Percentiles rank a stretch among this genome's conserved stretches.
These are phyloP conservation scores for Hypoxylon lenormandii DNA, from an alignment of 495 filamentous ascomycete genomes.

Conservation along the genomic window DNA sequence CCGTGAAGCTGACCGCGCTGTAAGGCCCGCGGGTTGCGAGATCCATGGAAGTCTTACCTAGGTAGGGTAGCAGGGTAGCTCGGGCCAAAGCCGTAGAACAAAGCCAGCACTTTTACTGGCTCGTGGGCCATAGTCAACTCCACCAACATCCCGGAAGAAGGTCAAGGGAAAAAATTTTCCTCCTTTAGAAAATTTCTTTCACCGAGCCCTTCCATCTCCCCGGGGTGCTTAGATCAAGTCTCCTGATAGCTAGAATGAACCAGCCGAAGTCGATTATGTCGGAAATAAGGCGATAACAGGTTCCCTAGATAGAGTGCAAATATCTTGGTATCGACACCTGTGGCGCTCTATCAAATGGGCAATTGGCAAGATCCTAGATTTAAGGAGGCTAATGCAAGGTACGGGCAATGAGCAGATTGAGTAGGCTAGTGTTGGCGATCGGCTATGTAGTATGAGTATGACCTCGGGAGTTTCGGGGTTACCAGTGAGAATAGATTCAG, in stretches of 20 bases:
- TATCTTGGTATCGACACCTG: slow-evolving; percentile 8
- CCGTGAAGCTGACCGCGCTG: neutral
- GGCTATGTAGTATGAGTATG: slow-evolving; percentile 9
- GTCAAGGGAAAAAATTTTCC: slow-evolving; percentile 17
- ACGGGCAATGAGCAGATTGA: slow-evolving; percentile 27
- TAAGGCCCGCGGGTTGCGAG: neutral
- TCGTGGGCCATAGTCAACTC: slow-evolving; percentile 12
- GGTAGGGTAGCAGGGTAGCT: no score
- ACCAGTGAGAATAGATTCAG: no score
- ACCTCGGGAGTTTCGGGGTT: no score
- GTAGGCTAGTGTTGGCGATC: slow-evolving; percentile 27
- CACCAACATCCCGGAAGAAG: slow-evolving; percentile 28
- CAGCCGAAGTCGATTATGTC: neutral
- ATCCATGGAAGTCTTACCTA: slow-evolving; percentile 15
- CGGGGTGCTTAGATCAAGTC: slow-evolving; percentile 12
- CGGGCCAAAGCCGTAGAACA: slow-evolving; percentile 26
- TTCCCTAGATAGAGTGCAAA: neutral
- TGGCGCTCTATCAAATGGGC: slow-evolving; percentile 29
- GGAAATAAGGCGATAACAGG: neutral
- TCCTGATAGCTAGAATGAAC: slow-evolving; percentile 3
- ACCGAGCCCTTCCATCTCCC: slow-evolving; percentile 18
- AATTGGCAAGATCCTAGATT: slow-evolving; percentile 30
- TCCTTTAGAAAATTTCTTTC: slow-evolving; percentile 10
- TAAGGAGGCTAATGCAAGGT: slow-evolving; percentile 42
- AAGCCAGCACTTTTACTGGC: slow-evolving; percentile 20